Base-by-base conservation (phyloP, 2,329 filamentous ascomycete genomes). In the Oidium heveae region DNA sequence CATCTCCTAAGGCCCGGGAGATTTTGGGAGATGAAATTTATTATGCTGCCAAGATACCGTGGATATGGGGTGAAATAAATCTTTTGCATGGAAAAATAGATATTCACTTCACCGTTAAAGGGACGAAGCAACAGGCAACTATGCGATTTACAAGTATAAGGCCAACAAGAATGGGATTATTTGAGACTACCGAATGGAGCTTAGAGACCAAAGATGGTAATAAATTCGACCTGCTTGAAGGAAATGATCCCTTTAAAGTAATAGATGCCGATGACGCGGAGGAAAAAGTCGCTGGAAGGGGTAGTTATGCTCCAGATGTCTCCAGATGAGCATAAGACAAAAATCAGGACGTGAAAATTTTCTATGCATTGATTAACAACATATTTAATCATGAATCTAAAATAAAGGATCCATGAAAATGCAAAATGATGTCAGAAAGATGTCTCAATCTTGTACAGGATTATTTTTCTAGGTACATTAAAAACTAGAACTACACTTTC, bases 161-260 rank as follows among this genome's bases (percentile, higher is more conserved):
- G 64, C 79, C 75, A 60, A 75, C 76, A 59, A 76, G 76, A 66
- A 54, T 54, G 61, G 72, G 71, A 39, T 68, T 76, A 72, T 96
- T 94, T 68, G 80, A 86, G 70, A 98, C 91, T 37, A 76, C 81
- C 56, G 84, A 88, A 71, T 98, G 89, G 88, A 91, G 82, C 64
- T 70, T 98, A 62, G 78, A 81, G 66, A 79, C 77, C 58, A 71
- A 71, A 53, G 77, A 82, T 59, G 74, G 75, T 43, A 60, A 59
- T 46, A 72, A 68, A 65, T 68, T 95, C 59, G 82, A 93, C 64
- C 68, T 98, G 66, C 72, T 95, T 58, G 18, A 47, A 24, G 44
- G 74, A 4, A 71, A 69, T 56, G 73, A 91, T 71, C 84, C 85
- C 44, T 87, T 91, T 65, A 68, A 66, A 61, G 72, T 68, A 16